Evolutionary conservation across 2,329 filamentous ascomycete genomes (phyloP), one percentile per base, ranked within the genome.

Genomic region (Tolypocladium cylindrosporum): DNA sequence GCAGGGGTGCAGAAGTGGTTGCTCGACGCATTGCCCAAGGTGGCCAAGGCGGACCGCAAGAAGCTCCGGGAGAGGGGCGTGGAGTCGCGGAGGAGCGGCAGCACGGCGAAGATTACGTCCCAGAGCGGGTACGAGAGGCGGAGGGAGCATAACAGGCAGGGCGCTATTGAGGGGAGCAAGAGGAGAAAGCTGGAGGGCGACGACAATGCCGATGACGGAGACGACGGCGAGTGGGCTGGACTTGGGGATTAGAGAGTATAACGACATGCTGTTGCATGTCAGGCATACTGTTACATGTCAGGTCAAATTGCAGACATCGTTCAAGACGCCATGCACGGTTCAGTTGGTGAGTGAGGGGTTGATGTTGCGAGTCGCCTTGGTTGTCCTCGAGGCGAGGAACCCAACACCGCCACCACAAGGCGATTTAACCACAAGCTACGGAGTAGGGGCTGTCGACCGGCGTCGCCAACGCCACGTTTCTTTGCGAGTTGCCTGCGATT

Each of bases 11-110:
- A 91, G 67, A 86, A 88, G 71, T 97, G 93, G 92, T 77, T 99
- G 55, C 78, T 97, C 6, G 89, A 96, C 69, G 87, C 90, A 3
- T 77, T 99, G 62, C 94, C 94, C 0, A 87, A 87, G 61, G 84
- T 94, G 24, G 86, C 79, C 65, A 97, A 97, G 79, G 84, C 87
- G 55, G 89, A 92, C 61, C 89, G 88, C 77, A 87, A 93, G 78
- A 85, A 85, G 69, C 73, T 99, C 63, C 95, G 90, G 78, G 84
- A 84, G 69, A 80, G 86, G 63, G 94, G 94, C 7, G 88, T 97
- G 11, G 88, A 92, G 71, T 86, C 84, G 3, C 79, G 91, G 50
- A 69, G 78, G 54, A 73, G 66, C 56, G 74, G 73, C 7, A 68
- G 59, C 62, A 65, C 71, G 68, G 80, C 83, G 27, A 84, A 85